Conservation (phyloP, 257 asterid genomes). For the Solanum tarapatanum region DNA sequence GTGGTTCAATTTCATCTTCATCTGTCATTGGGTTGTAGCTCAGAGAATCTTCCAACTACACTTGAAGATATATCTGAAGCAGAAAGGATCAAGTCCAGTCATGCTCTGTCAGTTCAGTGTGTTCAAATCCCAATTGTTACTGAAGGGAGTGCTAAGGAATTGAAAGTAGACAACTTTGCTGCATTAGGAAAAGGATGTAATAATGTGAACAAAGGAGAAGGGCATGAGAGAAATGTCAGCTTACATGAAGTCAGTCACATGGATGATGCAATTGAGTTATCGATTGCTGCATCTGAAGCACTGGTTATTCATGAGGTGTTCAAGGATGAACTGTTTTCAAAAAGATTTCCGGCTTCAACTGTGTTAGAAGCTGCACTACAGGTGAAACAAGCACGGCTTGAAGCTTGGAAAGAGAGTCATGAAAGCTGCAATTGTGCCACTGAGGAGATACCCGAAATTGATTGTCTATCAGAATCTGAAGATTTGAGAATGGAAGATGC, state of each 20-base stretch:
- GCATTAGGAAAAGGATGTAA: slow-evolving; percentile 17
- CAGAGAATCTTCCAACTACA: slow-evolving; percentile 18
- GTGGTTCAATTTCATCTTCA: slow-evolving; percentile 47
- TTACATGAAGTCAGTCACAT: slow-evolving; percentile 24
- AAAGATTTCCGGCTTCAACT: slow-evolving; percentile 39
- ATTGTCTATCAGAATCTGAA: slow-evolving; percentile 49
- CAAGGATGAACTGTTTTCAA: slow-evolving; percentile 18
- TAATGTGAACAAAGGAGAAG: slow-evolving; percentile 12
- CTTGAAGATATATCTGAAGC: slow-evolving; percentile 18
- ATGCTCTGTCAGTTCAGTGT: slow-evolving; percentile 10
- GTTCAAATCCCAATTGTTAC: slow-evolving; percentile 16
- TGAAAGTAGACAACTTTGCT: not conserved
- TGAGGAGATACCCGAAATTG: slow-evolving; percentile 20
- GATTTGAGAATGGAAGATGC: slow-evolving; percentile 57
- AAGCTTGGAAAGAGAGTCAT: slow-evolving; percentile 23
- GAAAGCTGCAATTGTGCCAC: slow-evolving; percentile 4
- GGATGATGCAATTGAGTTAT: slow-evolving; percentile 43
- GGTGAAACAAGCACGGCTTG: slow-evolving; percentile 65
- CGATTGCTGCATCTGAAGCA: slow-evolving; percentile 84
- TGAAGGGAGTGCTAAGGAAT: slow-evolving; percentile 14
- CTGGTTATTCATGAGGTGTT: slow-evolving; percentile 55
- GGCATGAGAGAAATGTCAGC: slow-evolving; percentile 17
- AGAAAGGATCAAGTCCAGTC: slow-evolving; percentile 9
- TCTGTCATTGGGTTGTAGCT: slow-evolving; percentile 35
- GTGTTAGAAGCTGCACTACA: slow-evolving; percentile 72